Percentiles rank a stretch among this genome's conserved stretches.
These are phyloP conservation scores for Parathielavia hyrcaniae DNA, from an alignment of 495 filamentous ascomycete species.

Conservation along the genomic window DNA sequence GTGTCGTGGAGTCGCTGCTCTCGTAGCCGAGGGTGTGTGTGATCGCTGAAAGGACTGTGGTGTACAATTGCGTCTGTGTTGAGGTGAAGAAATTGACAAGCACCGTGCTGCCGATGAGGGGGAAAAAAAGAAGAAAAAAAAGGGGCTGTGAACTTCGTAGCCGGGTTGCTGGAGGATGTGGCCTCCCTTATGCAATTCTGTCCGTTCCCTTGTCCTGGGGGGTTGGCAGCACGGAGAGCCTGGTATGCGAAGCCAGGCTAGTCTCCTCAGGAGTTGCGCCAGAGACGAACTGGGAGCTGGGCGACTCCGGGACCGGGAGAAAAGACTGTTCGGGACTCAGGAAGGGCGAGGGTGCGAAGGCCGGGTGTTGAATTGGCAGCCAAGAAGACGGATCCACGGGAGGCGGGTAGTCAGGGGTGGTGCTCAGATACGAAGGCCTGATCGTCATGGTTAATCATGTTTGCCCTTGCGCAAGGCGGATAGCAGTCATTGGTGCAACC, in stretches of 20 bases:
- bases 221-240: conserved; percentile 22
- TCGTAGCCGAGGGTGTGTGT: conserved; percentile 21
- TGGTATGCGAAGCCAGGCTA: conserved; percentile 17
- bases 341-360: conserved; percentile 35
- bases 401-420: conserved; percentile 32
- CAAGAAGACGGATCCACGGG: conserved; percentile 29
- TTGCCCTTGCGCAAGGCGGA: conserved; percentile 33
- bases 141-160: conserved; percentile 19
- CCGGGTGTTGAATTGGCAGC: conserved; percentile 20
- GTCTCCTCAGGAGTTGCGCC: conserved; percentile 30
- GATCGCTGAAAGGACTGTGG: conserved; percentile 42
- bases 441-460: conserved; percentile 45
- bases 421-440: conserved; percentile 41
- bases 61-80: conserved; percentile 48
- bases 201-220: conserved; percentile 24
- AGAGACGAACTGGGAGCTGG: conserved; percentile 24
- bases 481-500: conserved; percentile 33
- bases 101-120: conserved; percentile 16
- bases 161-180: conserved; percentile 5
- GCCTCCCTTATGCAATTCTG: conserved; percentile 25
- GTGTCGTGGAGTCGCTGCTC: conserved; percentile 33
- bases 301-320: conserved; percentile 36
- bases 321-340: conserved; percentile 33
- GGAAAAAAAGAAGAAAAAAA: conserved; percentile 17
- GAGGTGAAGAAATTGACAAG: conserved; percentile 26